Conservation (phyloP, 306 rosid genomes). For the Rosa chinensis region DNA sequence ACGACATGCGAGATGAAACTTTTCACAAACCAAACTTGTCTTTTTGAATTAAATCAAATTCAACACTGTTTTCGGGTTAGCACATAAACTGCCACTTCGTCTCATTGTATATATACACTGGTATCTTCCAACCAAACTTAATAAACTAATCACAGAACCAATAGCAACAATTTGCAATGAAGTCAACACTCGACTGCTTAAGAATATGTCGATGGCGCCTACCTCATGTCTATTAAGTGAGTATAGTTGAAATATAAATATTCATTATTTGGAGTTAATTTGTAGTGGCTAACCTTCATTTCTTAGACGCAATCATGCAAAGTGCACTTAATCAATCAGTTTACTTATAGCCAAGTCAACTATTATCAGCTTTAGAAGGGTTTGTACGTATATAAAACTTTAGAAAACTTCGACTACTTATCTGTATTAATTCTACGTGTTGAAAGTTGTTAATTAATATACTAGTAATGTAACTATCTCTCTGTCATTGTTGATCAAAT, state of each 20-base stretch:
- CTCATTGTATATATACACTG: background rate
- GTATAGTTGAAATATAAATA: background rate
- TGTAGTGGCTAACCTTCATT: background rate
- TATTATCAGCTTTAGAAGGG: background rate
- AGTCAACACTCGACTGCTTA: background rate
- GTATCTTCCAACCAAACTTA: background rate
- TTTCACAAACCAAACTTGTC: background rate
- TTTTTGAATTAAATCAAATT: background rate
- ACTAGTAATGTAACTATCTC: background rate
- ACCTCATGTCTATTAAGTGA: background rate
- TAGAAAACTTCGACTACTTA: background rate
- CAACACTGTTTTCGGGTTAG: background rate
- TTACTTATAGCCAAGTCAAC: conserved; percentile 10
- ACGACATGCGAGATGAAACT: background rate
- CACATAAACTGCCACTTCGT: background rate
- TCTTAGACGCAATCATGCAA: background rate
- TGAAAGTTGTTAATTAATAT: background rate
- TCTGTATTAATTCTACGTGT: background rate
- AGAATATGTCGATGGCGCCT: background rate
- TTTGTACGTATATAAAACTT: background rate
- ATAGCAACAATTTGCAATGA: background rate
- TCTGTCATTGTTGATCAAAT: background rate
- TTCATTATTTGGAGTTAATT: background rate
- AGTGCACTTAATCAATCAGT: background rate
- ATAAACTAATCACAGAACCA: background rate